phyloP scores from a whole-genome alignment of 441 rosid genomes.

The Sinapis alba region DNA sequence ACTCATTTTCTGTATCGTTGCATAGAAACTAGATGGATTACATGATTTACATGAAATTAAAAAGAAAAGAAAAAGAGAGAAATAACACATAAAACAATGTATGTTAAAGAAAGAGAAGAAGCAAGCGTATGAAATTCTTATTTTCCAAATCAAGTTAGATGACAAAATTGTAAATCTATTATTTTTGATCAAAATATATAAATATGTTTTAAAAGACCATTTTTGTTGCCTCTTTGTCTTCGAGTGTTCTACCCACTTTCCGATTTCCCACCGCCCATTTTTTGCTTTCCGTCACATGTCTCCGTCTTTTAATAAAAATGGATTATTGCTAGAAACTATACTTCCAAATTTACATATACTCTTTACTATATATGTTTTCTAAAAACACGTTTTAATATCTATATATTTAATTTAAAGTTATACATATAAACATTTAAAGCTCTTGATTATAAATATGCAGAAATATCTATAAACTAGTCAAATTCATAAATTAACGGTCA shows the following conservation, averaged over 20 bases:
- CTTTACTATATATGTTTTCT: background rate
- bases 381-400: background rate
- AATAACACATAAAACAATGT: conserved; percentile 3
- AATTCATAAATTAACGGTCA: background rate
- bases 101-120: conserved; percentile 18
- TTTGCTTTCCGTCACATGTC: conserved; percentile 35
- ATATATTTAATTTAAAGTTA: background rate
- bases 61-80: background rate
- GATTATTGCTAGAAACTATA: background rate
- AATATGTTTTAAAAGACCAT: background rate
- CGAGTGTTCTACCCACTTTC: conserved; percentile 31
- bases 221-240: conserved; percentile 34
- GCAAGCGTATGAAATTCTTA: conserved; percentile 30
- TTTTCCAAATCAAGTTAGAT: conserved; percentile 25
- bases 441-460: background rate
- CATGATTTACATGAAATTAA: background rate
- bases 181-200: background rate
- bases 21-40: conserved; percentile 6
- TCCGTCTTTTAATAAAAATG: background rate
- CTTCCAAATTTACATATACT: conserved; percentile 2
- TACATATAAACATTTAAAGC: background rate
- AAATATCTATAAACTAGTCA: background rate
- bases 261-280: conserved; percentile 27
- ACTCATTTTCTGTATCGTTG: background rate
- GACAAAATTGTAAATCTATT: conserved; percentile 12